Evolutionary conservation across 2,329 filamentous ascomycete species (phyloP).

Genomic region (Aspergillus piperis): DNA sequence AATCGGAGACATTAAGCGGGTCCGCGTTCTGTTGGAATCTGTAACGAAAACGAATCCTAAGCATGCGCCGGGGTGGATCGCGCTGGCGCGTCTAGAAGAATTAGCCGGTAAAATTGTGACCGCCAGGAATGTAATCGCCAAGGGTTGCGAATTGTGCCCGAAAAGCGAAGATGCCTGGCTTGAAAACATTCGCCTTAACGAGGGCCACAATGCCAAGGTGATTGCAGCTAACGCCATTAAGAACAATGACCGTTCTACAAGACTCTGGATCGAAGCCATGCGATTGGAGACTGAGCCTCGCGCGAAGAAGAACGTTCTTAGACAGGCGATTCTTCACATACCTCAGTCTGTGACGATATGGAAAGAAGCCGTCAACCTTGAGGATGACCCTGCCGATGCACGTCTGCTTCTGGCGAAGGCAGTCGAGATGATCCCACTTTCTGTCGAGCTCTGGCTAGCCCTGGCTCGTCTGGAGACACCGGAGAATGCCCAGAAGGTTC

Average conservation of each 20-base stretch:
- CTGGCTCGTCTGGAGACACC: slow-evolving; percentile 85
- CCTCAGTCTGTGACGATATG: slow-evolving; percentile 95
- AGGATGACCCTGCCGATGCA: slow-evolving; percentile 86
- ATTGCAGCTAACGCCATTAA: slow-evolving; percentile 93
- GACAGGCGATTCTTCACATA: slow-evolving; percentile 87
- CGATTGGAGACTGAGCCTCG: slow-evolving; percentile 78
- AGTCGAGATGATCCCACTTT: slow-evolving; percentile 89
- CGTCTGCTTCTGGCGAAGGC: slow-evolving; percentile 88
- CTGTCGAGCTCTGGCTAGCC: slow-evolving; percentile 92
- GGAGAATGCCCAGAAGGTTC: slow-evolving; percentile 88
- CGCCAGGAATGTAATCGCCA: slow-evolving; percentile 81
- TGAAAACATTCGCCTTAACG: slow-evolving; percentile 91
- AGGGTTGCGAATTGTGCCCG: slow-evolving; percentile 86
- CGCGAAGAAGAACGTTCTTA: slow-evolving; percentile 88
- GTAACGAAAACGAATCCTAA: slow-evolving; percentile 97
- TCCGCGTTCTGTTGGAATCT: slow-evolving; percentile 87
- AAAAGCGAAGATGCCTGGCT: slow-evolving; percentile 96
- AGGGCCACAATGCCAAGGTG: slow-evolving; percentile 89
- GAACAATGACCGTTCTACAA: slow-evolving; percentile 82
- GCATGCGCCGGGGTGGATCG: slow-evolving; percentile 94
- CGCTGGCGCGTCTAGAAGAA: slow-evolving; percentile 88
- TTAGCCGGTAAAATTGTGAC: slow-evolving; percentile 88
- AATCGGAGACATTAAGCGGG: slow-evolving; percentile 93
- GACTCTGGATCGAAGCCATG: slow-evolving; percentile 94
- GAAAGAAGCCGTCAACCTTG: slow-evolving; percentile 95